Conservation (phyloP, 768 basidiomycete species). For the Hypsizygus marmoreus region DNA sequence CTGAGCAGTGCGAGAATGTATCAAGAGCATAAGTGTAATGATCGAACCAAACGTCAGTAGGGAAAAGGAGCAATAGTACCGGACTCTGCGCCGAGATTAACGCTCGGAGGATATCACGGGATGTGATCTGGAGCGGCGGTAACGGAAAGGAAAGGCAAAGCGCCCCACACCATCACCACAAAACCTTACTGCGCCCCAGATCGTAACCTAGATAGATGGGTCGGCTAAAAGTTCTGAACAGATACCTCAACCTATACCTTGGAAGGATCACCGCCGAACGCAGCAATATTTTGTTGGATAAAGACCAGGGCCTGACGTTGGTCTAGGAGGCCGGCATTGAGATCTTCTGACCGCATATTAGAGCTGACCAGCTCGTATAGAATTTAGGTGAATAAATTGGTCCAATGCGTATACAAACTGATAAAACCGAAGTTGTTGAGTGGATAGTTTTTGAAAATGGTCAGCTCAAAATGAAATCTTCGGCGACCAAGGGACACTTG, state of each 20-base stretch:
- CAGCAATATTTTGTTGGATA: constrained; percentile 63
- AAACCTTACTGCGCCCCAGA: too few relatives aligned
- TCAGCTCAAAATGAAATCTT: background rate
- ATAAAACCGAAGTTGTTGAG: constrained; percentile 62
- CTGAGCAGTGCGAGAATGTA: too few relatives aligned
- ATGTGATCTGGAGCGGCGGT: too few relatives aligned
- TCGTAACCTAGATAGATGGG: constrained; percentile 41
- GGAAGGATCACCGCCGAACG: constrained; percentile 63
- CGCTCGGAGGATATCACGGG: too few relatives aligned
- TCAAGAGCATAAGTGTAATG: too few relatives aligned
- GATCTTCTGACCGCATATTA: constrained; percentile 44
- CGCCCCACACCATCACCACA: too few relatives aligned
- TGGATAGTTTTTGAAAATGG: constrained; percentile 49
- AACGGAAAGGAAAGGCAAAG: too few relatives aligned
- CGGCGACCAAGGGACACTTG: constrained; percentile 20
- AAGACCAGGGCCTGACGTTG: constrained; percentile 60
- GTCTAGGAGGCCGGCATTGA: constrained; percentile 64
- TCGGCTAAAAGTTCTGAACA: background rate
- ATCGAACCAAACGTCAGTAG: too few relatives aligned
- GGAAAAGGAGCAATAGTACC: too few relatives aligned
- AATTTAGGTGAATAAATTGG: background rate
- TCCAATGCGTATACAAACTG: constrained; percentile 13
- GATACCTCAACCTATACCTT: constrained; percentile 37
- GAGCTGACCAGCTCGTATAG: constrained; percentile 45
- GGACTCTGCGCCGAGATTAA: too few relatives aligned